Conservation (phyloP, 1,284 basidiomycete genomes). For the Sanghuangporus sanghuang region DNA sequence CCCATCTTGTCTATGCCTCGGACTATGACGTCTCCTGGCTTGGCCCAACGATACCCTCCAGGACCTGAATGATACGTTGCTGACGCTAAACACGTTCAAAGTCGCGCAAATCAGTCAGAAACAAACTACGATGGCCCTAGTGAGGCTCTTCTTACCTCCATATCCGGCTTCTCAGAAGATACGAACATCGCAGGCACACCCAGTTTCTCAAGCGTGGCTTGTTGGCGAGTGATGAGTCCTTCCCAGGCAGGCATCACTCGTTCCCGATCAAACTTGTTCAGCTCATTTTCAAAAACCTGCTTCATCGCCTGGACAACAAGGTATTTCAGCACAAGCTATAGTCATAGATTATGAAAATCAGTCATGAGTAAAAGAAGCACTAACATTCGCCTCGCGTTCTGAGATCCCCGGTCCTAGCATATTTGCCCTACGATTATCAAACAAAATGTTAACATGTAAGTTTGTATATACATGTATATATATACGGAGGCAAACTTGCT, state of each 20-base stretch:
- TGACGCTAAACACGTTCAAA: conserved; percentile 32
- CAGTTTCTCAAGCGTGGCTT: conserved; percentile 50
- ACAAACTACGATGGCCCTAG: neutral
- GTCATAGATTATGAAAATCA: neutral
- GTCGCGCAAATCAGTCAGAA: neutral
- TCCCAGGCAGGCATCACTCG: conserved; percentile 69
- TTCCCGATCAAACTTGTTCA: conserved; percentile 59
- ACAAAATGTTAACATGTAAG: conserved; percentile 6
- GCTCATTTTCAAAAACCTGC: conserved; percentile 54
- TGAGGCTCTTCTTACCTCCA: conserved; percentile 44
- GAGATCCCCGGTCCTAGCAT: conserved; percentile 60
- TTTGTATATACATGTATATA: neutral
- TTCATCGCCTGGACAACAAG: conserved; percentile 45
- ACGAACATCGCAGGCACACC: conserved; percentile 67
- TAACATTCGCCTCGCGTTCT: conserved; percentile 64
- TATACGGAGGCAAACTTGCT: conserved; percentile 37
- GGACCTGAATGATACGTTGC: conserved; percentile 44
- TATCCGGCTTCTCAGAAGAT: conserved; percentile 40
- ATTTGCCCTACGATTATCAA: conserved; percentile 40
- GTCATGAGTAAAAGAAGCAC: conserved; percentile 23
- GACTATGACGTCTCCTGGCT: neutral
- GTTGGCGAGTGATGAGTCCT: conserved; percentile 62
- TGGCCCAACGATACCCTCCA: conserved; percentile 37
- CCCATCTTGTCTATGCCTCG: neutral
- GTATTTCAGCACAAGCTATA: neutral